Percentiles rank a stretch among this genome's conserved stretches.
phyloP scores from a whole-genome alignment of 441 rosid species.

The Croton laevigatus region DNA sequence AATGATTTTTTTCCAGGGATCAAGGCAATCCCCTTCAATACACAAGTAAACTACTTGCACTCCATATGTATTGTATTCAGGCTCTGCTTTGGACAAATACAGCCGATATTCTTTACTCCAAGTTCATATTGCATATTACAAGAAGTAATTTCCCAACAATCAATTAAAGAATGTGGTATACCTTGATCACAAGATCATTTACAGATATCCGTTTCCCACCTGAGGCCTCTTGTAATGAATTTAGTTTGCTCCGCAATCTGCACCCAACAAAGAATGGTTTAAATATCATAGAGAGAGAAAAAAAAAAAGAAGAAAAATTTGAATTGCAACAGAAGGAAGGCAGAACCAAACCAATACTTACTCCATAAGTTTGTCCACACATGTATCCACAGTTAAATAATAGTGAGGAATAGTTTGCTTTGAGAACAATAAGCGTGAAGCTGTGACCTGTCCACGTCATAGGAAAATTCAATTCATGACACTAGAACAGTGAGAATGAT shows the following conservation, averaged over 20 bases:
- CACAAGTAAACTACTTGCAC: too few relatives aligned
- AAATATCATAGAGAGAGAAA: slow-evolving; percentile 10
- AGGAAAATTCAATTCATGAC: slow-evolving; percentile 22
- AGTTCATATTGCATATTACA: not conserved
- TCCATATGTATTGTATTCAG: too few relatives aligned
- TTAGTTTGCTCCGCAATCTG: slow-evolving; percentile 78
- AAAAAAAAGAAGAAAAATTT: not conserved
- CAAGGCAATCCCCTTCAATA: too few relatives aligned
- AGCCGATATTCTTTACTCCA: too few relatives aligned
- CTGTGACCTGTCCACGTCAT: slow-evolving; percentile 62
- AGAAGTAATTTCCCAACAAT: not conserved
- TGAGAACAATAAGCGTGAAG: slow-evolving; percentile 80
- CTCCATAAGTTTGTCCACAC: slow-evolving; percentile 91
- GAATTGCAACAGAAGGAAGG: not conserved
- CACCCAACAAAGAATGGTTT: slow-evolving; percentile 21
- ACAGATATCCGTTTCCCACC: slow-evolving; percentile 89
- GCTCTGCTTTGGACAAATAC: too few relatives aligned
- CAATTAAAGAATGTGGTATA: slow-evolving; percentile 22
- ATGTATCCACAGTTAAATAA: slow-evolving; percentile 85
- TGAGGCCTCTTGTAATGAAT: slow-evolving; percentile 76
- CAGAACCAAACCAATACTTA: slow-evolving; percentile 32
- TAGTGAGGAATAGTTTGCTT: slow-evolving; percentile 98
- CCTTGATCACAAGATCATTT: slow-evolving; percentile 95
- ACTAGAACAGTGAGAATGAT: not conserved
- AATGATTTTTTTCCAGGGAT: too few relatives aligned